Evolutionary conservation across 495 filamentous ascomycete genomes (phyloP).

Genomic region (Margaritispora aquatica): DNA sequence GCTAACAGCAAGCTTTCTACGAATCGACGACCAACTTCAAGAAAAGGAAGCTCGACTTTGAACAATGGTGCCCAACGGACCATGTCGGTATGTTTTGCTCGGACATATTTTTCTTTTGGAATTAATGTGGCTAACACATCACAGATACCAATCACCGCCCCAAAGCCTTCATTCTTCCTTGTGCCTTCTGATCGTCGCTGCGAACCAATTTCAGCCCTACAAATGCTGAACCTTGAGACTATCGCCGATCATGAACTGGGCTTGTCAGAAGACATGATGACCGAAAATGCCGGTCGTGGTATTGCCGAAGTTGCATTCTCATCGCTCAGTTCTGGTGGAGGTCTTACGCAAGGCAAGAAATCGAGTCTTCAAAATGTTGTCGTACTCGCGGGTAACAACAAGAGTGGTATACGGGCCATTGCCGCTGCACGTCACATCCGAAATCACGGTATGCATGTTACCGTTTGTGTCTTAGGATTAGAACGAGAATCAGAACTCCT

Average conservation of each 20-base stretch:
- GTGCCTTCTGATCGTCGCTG: conserved; percentile 63
- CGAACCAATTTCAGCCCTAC: conserved; percentile 73
- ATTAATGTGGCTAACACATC: not conserved
- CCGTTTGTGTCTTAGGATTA: conserved; percentile 76
- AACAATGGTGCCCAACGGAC: conserved; percentile 6
- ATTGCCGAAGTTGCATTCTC: conserved; percentile 77
- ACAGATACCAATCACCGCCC: conserved; percentile 12
- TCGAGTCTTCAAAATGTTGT: conserved; percentile 59
- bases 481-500: conserved; percentile 69
- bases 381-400: conserved; percentile 82
- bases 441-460: conserved; percentile 69
- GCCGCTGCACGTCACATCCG: conserved; percentile 82
- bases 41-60: conserved; percentile 47
- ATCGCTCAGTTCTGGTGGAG: conserved; percentile 46
- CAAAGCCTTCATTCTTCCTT: conserved; percentile 34
- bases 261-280: conserved; percentile 80
- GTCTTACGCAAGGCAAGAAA: conserved; percentile 31
- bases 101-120: not conserved
- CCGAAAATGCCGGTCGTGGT: conserved; percentile 82
- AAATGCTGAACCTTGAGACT: conserved; percentile 87
- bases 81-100: conserved; percentile 19
- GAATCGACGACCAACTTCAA: conserved; percentile 44
- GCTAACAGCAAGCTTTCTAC: conserved; percentile 36
- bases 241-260: conserved; percentile 78
- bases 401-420: conserved; percentile 74